These are phyloP conservation scores for Yarrowia osloensis DNA, from an alignment of 805 yeast species.

Conservation along the genomic window DNA sequence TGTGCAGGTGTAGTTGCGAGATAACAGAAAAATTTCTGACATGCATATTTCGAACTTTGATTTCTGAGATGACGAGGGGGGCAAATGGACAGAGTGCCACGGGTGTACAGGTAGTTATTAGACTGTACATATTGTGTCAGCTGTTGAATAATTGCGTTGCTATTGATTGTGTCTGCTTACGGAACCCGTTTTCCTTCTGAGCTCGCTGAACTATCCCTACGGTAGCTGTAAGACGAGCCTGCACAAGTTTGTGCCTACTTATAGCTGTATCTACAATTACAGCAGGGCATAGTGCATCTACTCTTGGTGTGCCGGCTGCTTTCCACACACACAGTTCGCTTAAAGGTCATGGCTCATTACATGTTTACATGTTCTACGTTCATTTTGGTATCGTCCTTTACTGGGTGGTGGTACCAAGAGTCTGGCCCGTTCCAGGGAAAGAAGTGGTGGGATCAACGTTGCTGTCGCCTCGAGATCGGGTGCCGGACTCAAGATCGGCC, in stretches of 20 bases:
- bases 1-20: conserved; percentile 25
- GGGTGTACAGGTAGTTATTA: neutral
- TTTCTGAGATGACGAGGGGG: neutral
- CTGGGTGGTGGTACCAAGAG: conserved; percentile 22
- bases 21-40: conserved; percentile 24
- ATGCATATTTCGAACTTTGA: conserved; percentile 20
- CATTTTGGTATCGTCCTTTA: conserved; percentile 6
- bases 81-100: neutral
- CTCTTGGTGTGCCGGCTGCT: too few species aligned
- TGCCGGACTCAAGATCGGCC: conserved; percentile 17
- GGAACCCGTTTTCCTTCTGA: too few species aligned
- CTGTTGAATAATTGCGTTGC: too few species aligned
- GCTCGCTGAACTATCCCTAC: too few species aligned
- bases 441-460: neutral
- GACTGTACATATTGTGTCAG: too few species aligned
- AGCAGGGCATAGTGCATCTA: too few species aligned
- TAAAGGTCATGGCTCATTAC: conserved; percentile 20
- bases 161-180: too few species aligned
- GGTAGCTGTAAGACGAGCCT: too few species aligned
- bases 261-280: too few species aligned
- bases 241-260: too few species aligned
- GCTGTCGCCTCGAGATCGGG: conserved; percentile 11
- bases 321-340: neutral
- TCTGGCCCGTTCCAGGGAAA: conserved; percentile 17
- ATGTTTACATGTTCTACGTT: conserved; percentile 16